Evolutionary conservation across 805 yeast species (phyloP), one percentile per base, ranked within the genome.

Genomic region (Wickerhamomyces chaumierensis): DNA sequence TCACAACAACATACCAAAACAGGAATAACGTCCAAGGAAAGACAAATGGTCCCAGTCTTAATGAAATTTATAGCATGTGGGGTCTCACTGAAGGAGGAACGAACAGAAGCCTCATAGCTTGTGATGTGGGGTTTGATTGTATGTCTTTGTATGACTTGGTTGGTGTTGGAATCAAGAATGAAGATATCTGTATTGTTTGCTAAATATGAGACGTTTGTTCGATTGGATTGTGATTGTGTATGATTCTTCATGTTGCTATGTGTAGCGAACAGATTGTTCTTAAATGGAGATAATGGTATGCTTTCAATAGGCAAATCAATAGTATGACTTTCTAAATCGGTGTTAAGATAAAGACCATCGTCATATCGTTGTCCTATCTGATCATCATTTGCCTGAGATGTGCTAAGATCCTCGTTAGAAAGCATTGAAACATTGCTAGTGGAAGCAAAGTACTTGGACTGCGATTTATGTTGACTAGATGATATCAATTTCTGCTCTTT

Each of bases 51-150:
- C 1, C 55, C 57, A 7, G 61, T 44, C 38, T 65, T 71, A 33
- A 79, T 37, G 45, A 52, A 69, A 45, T 80, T 80, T 18, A 78
- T 63, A 0, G 76, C 63, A 50, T 74, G 80, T 2, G 81, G 81
- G 36, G 29, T 9, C 7, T 25, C 29, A 25, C 29, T 25, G 29
- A 25, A 25, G 7, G 29, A 25, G 5, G 29, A 25, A 11, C 29
- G 12, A 5, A 25, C 14, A 8, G 29, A 25, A 13, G 7, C 29
- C 12, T 25, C n/a, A 14, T 25, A 25, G 5, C 14, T 11, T 25
- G 29, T 25, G 7, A 25, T 13, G 12, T 25, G 29, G 14, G 29
- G 29, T 14, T 13, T 8, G 7, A 25, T 25, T 14, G 9, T 4
- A 4, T 25, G 14, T 25, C 14, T 11, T 13, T 8, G 4, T 25